These are phyloP conservation scores for Blastobotrys capitulatus DNA, from an alignment of 1,139 yeast species.

Conservation along the genomic window DNA sequence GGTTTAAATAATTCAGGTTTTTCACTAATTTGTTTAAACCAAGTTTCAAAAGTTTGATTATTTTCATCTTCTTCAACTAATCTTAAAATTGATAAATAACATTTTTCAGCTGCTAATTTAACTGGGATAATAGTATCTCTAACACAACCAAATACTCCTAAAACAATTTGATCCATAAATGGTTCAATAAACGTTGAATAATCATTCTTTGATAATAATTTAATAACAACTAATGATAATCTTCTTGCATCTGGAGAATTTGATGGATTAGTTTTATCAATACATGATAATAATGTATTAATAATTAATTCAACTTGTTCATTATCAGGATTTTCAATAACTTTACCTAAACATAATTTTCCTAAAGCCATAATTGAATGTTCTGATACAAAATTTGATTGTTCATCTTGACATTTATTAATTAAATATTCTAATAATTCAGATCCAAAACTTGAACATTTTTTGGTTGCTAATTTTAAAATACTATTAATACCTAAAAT, in stretches of 20 bases:
- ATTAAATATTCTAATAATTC: constrained; percentile 48
- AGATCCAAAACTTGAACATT: constrained; percentile 45
- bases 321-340: neutral
- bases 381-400: constrained; percentile 57
- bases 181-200: constrained; percentile 45
- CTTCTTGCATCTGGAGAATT: constrained; percentile 77
- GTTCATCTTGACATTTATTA: neutral
- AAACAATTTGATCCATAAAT: constrained; percentile 53
- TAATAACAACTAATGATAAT: constrained; percentile 64
- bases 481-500: constrained; percentile 73
- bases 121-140: constrained; percentile 86
- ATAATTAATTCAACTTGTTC: constrained; percentile 21
- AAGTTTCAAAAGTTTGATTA: constrained; percentile 48
- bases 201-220: constrained; percentile 67
- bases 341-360: constrained; percentile 50
- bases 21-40: constrained; percentile 41
- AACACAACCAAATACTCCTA: constrained; percentile 74
- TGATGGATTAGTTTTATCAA: constrained; percentile 40
- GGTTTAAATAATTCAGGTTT: constrained; percentile 13
- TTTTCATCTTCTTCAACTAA: constrained; percentile 56
- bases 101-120: constrained; percentile 91
- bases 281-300: constrained; percentile 45
- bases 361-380: constrained; percentile 82
- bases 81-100: constrained; percentile 66
- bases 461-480: constrained; percentile 55